Percentiles rank a stretch among this genome's conserved stretches.
Evolutionary conservation across 805 yeast genomes (phyloP).

Genomic region (Metschnikowia lachancei): DNA sequence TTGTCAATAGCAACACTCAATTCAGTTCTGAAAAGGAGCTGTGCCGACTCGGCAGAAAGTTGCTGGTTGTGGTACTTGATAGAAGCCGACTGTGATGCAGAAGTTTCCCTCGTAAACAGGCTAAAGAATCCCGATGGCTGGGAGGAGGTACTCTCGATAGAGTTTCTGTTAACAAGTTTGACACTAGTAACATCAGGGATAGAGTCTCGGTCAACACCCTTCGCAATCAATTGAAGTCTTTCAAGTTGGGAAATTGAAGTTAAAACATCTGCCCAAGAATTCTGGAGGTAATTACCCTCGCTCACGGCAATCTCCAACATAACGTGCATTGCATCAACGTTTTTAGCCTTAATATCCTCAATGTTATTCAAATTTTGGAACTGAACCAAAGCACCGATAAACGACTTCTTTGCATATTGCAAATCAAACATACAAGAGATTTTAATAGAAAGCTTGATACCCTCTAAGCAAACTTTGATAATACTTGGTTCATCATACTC

Average conservation of each 20-base stretch:
- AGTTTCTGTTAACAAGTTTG: constrained; percentile 50
- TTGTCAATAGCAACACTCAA: constrained; percentile 79
- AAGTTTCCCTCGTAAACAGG: constrained; percentile 48
- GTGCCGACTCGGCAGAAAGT: constrained; percentile 55
- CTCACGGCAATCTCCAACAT: constrained; percentile 72
- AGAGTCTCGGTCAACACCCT: constrained; percentile 78
- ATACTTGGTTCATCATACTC: constrained; percentile 78
- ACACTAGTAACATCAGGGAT: constrained; percentile 86
- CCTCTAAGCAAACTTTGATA: constrained; percentile 72
- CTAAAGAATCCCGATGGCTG: constrained; percentile 49
- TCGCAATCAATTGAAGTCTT: constrained; percentile 80
- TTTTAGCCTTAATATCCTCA: constrained; percentile 73
- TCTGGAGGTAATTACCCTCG: constrained; percentile 70
- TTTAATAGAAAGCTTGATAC: constrained; percentile 76
- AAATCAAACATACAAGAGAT: constrained; percentile 82
- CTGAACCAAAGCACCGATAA: constrained; percentile 85
- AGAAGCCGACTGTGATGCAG: constrained; percentile 66
- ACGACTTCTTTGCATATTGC: constrained; percentile 82
- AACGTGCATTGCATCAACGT: constrained; percentile 73
- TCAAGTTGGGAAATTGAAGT: constrained; percentile 87
- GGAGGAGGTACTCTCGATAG: constrained; percentile 50
- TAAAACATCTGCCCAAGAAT: constrained; percentile 82
- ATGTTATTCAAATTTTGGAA: constrained; percentile 78
- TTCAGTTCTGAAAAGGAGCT: constrained; percentile 60
- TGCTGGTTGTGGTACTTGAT: constrained; percentile 71